Percentiles rank a stretch among this genome's conserved stretches.
Evolutionary conservation across 345 rosid species (phyloP).

Genomic region (Hibiscus trionum): DNA sequence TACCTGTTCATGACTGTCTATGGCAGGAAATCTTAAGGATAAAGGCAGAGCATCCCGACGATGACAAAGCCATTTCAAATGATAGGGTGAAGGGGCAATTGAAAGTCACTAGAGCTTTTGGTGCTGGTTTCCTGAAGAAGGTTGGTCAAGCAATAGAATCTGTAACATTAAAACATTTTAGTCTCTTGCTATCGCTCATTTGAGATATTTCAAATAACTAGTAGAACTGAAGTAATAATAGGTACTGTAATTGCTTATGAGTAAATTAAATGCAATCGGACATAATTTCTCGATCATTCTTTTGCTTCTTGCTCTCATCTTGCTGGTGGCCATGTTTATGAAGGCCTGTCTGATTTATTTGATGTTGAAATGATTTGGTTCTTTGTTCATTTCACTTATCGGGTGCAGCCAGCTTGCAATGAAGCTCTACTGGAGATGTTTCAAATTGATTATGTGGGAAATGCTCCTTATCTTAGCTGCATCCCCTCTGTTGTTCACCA

Average conservation of each 20-base stretch:
- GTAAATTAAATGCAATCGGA: background rate
- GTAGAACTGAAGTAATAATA: background rate
- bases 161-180: background rate
- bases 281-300: background rate
- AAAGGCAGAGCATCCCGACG: constrained; percentile 77
- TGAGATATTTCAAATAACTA: background rate
- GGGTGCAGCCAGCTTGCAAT: constrained; percentile 65
- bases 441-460: constrained; percentile 56
- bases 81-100: constrained; percentile 90
- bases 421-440: constrained; percentile 81
- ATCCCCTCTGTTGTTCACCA: constrained; percentile 74
- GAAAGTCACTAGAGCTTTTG: constrained; percentile 89
- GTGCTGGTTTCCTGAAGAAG: constrained; percentile 91
- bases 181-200: background rate
- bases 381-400: constrained; percentile 12
- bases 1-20: constrained; percentile 6
- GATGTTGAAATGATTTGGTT: constrained; percentile 4
- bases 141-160: constrained; percentile 26
- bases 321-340: too few species aligned
- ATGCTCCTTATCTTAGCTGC: constrained; percentile 66
- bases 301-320: background rate
- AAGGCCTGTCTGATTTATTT: background rate
- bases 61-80: constrained; percentile 66
- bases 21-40: constrained; percentile 78
- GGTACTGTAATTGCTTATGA: background rate